Conservation (phyloP, 805 yeast species). For the Alloascoidea hylecoeti region DNA sequence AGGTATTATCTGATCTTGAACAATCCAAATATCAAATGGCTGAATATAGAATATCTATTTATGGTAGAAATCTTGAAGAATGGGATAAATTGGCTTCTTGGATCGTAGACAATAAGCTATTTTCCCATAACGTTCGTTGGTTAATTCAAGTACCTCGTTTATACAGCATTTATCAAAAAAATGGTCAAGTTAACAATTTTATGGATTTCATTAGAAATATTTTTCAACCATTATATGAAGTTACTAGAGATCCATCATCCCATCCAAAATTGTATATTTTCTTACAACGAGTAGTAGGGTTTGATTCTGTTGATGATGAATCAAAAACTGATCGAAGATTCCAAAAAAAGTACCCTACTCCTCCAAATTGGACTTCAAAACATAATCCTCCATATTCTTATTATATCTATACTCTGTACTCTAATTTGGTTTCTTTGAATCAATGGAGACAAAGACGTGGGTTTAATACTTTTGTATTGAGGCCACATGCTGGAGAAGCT, state of each 20-base stretch:
- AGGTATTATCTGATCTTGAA: constrained; percentile 89
- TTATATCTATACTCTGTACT: constrained; percentile 77
- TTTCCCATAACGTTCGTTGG: constrained; percentile 95
- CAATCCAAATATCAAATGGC: constrained; percentile 94
- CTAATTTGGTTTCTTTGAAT: constrained; percentile 78
- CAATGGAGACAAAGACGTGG: constrained; percentile 66
- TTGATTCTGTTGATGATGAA: constrained; percentile 97
- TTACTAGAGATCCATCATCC: constrained; percentile 64
- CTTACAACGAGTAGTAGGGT: constrained; percentile 89
- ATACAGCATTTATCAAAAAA: constrained; percentile 76
- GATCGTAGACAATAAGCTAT: constrained; percentile 86
- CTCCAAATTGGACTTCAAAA: constrained; percentile 63
- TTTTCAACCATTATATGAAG: constrained; percentile 85
- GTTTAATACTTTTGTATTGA: constrained; percentile 75
- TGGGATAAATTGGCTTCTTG: constrained; percentile 95
- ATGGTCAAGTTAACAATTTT: constrained; percentile 56
- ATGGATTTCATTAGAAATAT: constrained; percentile 66
- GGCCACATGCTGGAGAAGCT: constrained; percentile 99
- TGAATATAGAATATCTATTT: constrained; percentile 88
- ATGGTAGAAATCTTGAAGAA: constrained; percentile 80
- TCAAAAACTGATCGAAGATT: constrained; percentile 78
- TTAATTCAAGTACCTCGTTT: constrained; percentile 88
- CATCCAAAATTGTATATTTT: constrained; percentile 89
- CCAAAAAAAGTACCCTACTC: constrained; percentile 75
- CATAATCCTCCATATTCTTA: constrained; percentile 97